These are phyloP conservation scores for Lipomyces orientalis DNA, from an alignment of 805 yeast genomes.

Conservation along the genomic window DNA sequence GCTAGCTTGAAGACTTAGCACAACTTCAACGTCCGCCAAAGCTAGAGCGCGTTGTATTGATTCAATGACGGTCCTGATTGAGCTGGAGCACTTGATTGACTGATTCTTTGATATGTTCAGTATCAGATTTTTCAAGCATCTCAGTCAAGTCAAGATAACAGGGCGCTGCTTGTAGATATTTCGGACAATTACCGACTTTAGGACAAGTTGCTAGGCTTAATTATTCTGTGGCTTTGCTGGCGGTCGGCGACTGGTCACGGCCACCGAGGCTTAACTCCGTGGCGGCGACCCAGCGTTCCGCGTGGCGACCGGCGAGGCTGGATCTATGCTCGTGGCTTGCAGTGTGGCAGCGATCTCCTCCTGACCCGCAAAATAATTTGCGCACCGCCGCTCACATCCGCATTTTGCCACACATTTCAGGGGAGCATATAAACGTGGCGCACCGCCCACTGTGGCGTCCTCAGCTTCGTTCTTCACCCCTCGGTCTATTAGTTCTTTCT, in stretches of 20 bases:
- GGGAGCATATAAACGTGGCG: constrained; percentile 1
- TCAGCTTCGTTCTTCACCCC: neutral
- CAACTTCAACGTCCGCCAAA: no score
- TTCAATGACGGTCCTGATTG: no score
- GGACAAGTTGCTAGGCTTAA: no score
- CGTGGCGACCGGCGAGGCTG: neutral
- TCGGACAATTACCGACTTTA: no score
- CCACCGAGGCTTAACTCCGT: constrained; percentile 10
- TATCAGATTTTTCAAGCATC: no score
- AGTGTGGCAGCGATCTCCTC: neutral
- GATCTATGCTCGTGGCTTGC: neutral
- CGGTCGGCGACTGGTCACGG: neutral
- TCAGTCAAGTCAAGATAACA: no score
- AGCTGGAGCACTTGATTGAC: no score
- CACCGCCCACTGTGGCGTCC: neutral
- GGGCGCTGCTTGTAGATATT: no score
- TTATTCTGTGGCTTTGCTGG: neutral
- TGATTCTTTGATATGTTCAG: no score
- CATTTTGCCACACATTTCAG: constrained; percentile 2
- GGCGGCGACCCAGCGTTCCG: neutral
- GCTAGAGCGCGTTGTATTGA: no score
- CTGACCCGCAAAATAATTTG: neutral
- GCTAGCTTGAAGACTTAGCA: no score
- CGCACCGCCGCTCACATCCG: neutral
- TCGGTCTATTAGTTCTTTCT: neutral